A percentile compares a stretch with the other conserved stretches of the same genome.
phyloP scores from a whole-genome alignment of 805 yeast genomes.

The Torulaspora gathmanii region DNA sequence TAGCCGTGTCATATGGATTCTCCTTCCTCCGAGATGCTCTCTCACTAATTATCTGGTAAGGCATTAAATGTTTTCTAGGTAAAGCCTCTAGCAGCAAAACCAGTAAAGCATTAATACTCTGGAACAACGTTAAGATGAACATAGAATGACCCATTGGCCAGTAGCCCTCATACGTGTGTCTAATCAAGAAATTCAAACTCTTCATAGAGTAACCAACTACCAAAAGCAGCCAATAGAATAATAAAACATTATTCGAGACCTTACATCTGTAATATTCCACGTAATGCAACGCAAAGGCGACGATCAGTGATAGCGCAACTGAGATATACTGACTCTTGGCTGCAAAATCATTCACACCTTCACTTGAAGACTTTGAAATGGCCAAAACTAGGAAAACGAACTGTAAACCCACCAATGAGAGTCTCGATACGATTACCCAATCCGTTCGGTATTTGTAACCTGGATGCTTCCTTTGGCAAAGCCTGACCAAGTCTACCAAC shows the following conservation, averaged over 20 bases:
- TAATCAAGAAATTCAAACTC: conserved; percentile 38
- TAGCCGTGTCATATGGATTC: conserved; percentile 42
- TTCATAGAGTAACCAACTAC: conserved; percentile 46
- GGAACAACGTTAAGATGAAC: conserved; percentile 35
- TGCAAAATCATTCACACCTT: conserved; percentile 19
- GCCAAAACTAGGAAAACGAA: conserved; percentile 29
- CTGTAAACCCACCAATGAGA: conserved; percentile 34
- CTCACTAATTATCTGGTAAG: conserved; percentile 40
- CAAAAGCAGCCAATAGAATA: conserved; percentile 71
- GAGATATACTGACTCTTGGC: conserved; percentile 26
- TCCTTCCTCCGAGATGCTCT: conserved; percentile 30
- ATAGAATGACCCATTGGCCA: conserved; percentile 27
- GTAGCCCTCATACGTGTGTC: conserved; percentile 32
- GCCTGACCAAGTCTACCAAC: conserved; percentile 33
- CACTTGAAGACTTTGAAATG: conserved; percentile 21
- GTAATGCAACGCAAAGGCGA: conserved; percentile 57
- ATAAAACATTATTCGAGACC: conserved; percentile 61
- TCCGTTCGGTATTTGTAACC: conserved; percentile 37
- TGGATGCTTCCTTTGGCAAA: conserved; percentile 23
- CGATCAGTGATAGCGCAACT: conserved; percentile 39
- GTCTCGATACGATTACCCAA: conserved; percentile 38
- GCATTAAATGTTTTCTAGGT: conserved; percentile 39
- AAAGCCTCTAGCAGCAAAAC: conserved; percentile 37
- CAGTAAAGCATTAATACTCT: conserved; percentile 32
- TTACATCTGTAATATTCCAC: conserved; percentile 64